These are phyloP conservation scores for Trichoderma sp. DNA, from an alignment of 2,329 filamentous ascomycete genomes.

Conservation along the genomic window DNA sequence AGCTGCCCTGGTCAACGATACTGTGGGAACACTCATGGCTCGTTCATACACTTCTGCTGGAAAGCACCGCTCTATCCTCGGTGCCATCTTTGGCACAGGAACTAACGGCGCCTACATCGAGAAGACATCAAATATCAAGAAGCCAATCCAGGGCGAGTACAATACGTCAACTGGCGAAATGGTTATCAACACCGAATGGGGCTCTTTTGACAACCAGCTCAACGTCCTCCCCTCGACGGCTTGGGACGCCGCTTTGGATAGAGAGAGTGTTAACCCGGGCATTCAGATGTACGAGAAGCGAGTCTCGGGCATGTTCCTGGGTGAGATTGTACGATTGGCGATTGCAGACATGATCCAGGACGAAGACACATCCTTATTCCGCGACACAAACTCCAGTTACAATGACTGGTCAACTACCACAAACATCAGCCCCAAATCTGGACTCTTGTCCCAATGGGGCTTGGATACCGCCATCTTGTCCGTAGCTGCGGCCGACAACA, in stretches of 20 bases:
- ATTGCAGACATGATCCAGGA: constrained; percentile 73
- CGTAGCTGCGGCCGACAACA: constrained; percentile 78
- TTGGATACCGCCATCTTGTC: constrained; percentile 90
- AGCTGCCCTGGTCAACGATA: constrained; percentile 96
- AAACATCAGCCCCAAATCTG: constrained; percentile 63
- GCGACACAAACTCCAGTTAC: constrained; percentile 69
- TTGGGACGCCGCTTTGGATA: constrained; percentile 79
- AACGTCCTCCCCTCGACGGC: constrained; percentile 82
- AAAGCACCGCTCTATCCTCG: constrained; percentile 83
- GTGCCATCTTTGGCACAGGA: constrained; percentile 95
- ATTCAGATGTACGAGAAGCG: constrained; percentile 99
- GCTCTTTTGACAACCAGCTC: constrained; percentile 93
- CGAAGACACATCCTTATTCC: constrained; percentile 69
- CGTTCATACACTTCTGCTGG: constrained; percentile 91
- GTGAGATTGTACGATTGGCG: constrained; percentile 83
- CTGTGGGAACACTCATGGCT: constrained; percentile 96
- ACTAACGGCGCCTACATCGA: constrained; percentile 98
- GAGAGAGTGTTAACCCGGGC: constrained; percentile 82
- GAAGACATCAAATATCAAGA: constrained; percentile 82
- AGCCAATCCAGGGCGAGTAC: constrained; percentile 69
- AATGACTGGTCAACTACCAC: constrained; percentile 73
- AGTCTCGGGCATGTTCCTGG: constrained; percentile 96
- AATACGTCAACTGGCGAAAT: constrained; percentile 85
- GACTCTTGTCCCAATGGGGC: constrained; percentile 79
- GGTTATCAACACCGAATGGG: constrained; percentile 99